Conservation (phyloP, 768 basidiomycete species). For the Termitomyces sp. region DNA sequence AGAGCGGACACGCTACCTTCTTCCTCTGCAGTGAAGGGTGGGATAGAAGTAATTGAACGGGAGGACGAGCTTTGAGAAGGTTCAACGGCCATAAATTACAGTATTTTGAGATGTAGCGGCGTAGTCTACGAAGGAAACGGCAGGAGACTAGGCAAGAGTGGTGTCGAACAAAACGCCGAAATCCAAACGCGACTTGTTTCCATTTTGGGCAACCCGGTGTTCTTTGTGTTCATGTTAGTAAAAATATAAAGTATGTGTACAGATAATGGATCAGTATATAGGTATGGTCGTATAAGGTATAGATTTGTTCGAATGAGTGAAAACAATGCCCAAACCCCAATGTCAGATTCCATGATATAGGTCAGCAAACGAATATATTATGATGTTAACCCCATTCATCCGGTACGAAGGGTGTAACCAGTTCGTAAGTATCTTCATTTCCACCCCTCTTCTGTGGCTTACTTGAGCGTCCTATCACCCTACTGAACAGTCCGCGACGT, state of each 20-base stretch:
- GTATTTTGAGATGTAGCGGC: not conserved
- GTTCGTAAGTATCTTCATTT: constrained; percentile 78
- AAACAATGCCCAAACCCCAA: not conserved
- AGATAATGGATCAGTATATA: not conserved
- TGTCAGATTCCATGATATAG: not conserved
- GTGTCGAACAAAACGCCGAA: not conserved
- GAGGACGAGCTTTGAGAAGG: constrained; percentile 16
- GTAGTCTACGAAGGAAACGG: not conserved
- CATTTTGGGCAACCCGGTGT: not conserved
- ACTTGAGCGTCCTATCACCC: constrained; percentile 51
- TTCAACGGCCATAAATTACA: constrained; percentile 12
- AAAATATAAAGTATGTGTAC: not conserved
- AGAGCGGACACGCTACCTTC: constrained; percentile 41
- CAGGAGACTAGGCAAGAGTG: not conserved
- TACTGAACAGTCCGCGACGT: constrained; percentile 51
- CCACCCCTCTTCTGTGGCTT: constrained; percentile 44
- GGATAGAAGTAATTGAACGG: constrained; percentile 27
- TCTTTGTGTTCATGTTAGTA: not conserved
- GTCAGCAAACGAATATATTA: no score
- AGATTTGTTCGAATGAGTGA: not conserved
- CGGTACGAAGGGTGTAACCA: constrained; percentile 78
- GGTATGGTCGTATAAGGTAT: constrained; percentile 1
- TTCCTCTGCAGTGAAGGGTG: constrained; percentile 55
- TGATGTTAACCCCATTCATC: constrained; percentile 64
- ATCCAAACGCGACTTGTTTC: not conserved